Percentiles rank a stretch among this genome's conserved stretches.
Conservation (phyloP, 768 basidiomycete species). For the Tulasnella sp. region DNA sequence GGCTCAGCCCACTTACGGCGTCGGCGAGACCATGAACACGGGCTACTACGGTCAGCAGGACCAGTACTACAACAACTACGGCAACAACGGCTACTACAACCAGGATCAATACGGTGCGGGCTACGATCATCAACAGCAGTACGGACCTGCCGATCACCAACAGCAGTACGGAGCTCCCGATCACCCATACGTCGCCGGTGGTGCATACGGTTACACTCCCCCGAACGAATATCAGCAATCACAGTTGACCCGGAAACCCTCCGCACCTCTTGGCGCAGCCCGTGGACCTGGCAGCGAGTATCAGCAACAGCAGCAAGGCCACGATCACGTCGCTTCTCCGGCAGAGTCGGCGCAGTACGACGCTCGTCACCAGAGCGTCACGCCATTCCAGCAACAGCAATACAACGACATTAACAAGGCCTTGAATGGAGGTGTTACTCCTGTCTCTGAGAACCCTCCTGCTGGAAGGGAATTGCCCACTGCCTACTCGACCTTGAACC, state of each 20-base stretch:
- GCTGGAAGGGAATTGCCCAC: slow-evolving; percentile 19
- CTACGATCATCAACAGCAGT: slow-evolving; percentile 22
- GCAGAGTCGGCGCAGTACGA: slow-evolving; percentile 7
- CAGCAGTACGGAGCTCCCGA: slow-evolving; percentile 13
- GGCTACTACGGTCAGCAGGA: slow-evolving; percentile 25
- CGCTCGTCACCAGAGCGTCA: slow-evolving; percentile 27
- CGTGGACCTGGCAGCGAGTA: slow-evolving; percentile 8
- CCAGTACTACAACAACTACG: slow-evolving; percentile 20
- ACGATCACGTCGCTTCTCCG: slow-evolving; percentile 6
- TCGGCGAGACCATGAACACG: slow-evolving; percentile 11
- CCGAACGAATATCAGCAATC: slow-evolving; percentile 25
- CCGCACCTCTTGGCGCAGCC: background rate
- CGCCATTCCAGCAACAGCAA: slow-evolving; percentile 31
- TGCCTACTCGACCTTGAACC: slow-evolving; percentile 22
- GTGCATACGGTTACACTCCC: slow-evolving; percentile 18
- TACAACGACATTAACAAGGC: slow-evolving; percentile 29
- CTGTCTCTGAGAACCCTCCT: background rate
- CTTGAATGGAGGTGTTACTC: background rate
- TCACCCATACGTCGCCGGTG: background rate
- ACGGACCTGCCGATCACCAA: background rate
- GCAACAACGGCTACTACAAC: slow-evolving; percentile 14
- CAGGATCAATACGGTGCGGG: slow-evolving; percentile 18
- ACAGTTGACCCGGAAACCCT: slow-evolving; percentile 25
- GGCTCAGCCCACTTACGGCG: background rate
- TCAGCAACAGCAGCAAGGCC: background rate